Evolutionary conservation across 495 filamentous ascomycete species (phyloP).

Genomic region (Trichoderma orchidacearum): DNA sequence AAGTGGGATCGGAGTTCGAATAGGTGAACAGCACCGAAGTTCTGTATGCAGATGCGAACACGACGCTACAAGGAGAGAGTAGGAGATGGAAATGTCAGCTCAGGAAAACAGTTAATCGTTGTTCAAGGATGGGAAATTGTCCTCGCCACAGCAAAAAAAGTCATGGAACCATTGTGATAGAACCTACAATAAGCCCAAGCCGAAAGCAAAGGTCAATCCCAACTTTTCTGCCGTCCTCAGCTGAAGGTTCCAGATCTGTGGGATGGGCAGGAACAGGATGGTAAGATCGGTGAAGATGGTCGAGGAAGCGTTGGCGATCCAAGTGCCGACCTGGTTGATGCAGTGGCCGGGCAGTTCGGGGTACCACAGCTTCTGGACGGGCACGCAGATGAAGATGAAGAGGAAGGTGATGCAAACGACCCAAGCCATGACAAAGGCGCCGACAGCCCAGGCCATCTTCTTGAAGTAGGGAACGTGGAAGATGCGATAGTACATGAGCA

Average conservation of each 20-base stretch:
- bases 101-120: not conserved
- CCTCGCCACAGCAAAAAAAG: not conserved
- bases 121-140: too few relatives aligned
- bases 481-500: slow-evolving; percentile 27
- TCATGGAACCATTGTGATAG: not conserved
- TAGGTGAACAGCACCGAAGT: slow-evolving; percentile 22
- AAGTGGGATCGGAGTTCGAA: slow-evolving; percentile 16
- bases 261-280: slow-evolving; percentile 11
- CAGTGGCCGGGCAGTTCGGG: slow-evolving; percentile 7
- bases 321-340: slow-evolving; percentile 16
- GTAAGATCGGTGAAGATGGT: slow-evolving; percentile 13
- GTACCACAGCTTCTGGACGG: slow-evolving; percentile 25
- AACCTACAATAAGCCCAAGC: slow-evolving; percentile 10
- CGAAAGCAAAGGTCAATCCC: slow-evolving; percentile 14
- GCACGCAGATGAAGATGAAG: slow-evolving; percentile 28
- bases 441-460: slow-evolving; percentile 19
- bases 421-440: slow-evolving; percentile 23
- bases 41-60: slow-evolving; percentile 15
- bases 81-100: not conserved
- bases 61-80: slow-evolving; percentile 4
- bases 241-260: slow-evolving; percentile 11
- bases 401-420: slow-evolving; percentile 23
- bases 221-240: slow-evolving; percentile 10
- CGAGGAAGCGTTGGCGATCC: slow-evolving; percentile 12
- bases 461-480: slow-evolving; percentile 21